Evolutionary conservation across 208 protist species (phyloP), one percentile per base, ranked within the genome.

Genomic region (Angomonas ambiguus): DNA sequence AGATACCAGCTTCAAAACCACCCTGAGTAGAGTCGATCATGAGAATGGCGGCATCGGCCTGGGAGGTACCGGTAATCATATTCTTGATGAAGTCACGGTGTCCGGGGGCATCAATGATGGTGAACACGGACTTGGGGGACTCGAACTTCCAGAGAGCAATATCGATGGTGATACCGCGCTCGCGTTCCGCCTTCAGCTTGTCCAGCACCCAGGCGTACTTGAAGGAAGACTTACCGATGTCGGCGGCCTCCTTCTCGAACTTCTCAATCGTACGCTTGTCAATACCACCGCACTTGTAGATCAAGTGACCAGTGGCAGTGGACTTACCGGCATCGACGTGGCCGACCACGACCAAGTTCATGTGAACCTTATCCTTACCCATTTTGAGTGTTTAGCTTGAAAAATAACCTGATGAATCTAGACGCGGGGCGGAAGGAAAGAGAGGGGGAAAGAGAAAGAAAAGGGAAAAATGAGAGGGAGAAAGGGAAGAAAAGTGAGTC

Each of bases 71-170:
- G 55, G 82, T 95, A 72, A 96, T 96, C 91, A 95, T 97, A 84
- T 97, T 94, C 83, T 95, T 94, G 68, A 97, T 96, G 83, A 96
- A 97, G 64, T 94, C 91, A 71, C 85, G 79, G 79, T 98, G 95
- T n/a, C 95, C 93, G 59, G 95, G 95, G 55, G 88, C 92, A 79
- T 98, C 94, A 65, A 98, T 93, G 74, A 98, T 96, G 51, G 94
- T 97, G 76, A 91, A 96, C 51, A 88, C 67, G 63, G 76, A 94
- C 79, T 88, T 96, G 56, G 79, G 82, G 18, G 95, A 95, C 72
- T 93, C 79, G 65, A 98, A 97, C 66, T 95, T 92, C 80, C 87
- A 92, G 31, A 93, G 78, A 30, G 91, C 82, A 77, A 96, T 93
- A 75, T 97, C 92, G 69, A 97, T 97, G 27, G 93, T 97, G 70